Evolutionary conservation across 179 eudicot genomes (phyloP).

Genomic region (Silene coronaria): DNA sequence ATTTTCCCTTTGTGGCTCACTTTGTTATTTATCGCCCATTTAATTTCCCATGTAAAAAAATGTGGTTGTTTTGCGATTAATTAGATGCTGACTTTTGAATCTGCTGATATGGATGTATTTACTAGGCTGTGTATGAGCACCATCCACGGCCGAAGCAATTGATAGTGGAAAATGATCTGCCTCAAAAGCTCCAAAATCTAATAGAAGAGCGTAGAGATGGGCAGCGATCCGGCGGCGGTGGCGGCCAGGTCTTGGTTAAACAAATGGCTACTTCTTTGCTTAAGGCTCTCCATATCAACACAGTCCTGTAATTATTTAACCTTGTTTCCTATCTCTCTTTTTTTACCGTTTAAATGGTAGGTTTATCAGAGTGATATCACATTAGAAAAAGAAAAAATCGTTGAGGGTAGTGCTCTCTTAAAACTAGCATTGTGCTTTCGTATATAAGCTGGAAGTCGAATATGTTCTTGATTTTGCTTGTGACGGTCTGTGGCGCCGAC

Average conservation of each 20-base stretch:
- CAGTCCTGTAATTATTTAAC: slow-evolving; percentile 50
- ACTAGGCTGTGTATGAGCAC: slow-evolving; percentile 96
- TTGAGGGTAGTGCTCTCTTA: not conserved
- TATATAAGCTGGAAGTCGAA: no score
- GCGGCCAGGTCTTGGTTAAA: slow-evolving; percentile 94
- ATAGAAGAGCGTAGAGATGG: slow-evolving; percentile 98
- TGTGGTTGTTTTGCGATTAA: no score
- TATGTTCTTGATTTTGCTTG: no score
- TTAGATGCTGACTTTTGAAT: not conserved
- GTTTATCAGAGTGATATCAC: not conserved
- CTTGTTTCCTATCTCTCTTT: not conserved
- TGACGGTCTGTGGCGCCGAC: no score
- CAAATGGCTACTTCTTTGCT: slow-evolving; percentile 99
- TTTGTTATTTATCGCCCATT: not conserved
- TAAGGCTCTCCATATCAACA: slow-evolving; percentile 97
- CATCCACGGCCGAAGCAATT: slow-evolving; percentile 98
- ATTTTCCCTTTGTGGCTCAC: not conserved
- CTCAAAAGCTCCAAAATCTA: slow-evolving; percentile 85
- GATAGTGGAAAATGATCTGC: slow-evolving; percentile 92
- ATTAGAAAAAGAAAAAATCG: no score
- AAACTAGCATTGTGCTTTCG: not conserved
- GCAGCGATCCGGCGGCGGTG: slow-evolving; percentile 72
- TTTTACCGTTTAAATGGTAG: not conserved
- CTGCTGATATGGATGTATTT: not conserved
- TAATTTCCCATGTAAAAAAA: not conserved